Base-by-base conservation (phyloP, 805 yeast species). In the Barnettozyma vustinii region DNA sequence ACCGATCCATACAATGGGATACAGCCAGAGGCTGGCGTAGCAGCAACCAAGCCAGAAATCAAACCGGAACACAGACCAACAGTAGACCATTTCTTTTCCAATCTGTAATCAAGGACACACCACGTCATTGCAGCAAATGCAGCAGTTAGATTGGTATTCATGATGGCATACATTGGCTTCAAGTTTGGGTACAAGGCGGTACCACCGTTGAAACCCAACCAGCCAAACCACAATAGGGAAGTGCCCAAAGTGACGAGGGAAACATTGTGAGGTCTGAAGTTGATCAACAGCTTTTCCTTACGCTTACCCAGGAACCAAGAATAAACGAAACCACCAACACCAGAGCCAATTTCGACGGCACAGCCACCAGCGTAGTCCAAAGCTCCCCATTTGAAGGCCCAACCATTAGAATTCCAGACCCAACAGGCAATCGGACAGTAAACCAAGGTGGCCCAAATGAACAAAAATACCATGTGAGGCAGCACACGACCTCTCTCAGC, bases 311-410 rank as follows among this genome's bases (percentile, higher is more conserved):
- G 68, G 54, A 85, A 84, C 49, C 80, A 81, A n/a, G 90, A 81
- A 57, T 84, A 84, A 5, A 87, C 96, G 58, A 92, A 83, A 1
- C 96, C 97, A 33, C 89, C 86, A 21, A 90, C 85, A 52, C 98
- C 98, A 21, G 95, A 83, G 27, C 87, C 76, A 49, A 94, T 88
- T 66, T 92, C 98, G 25, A 92, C 97, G 1, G 97, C 96, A 0
- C 97, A 97, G 45, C 97, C 97, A 27, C 99, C 99, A 21, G 99
- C 99, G 66, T 87, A 92, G 65, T 92, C 99, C 45, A 92, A 73
- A 1, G 84, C 98, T 6, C 96, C 97, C 82, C 96, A 92, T 57
- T 81, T 74, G 56, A 76, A 76, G 35, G 96, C 96, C 98, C 98
- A 92, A 37, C 99, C 98, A 42, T 83, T 83, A 1, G 87, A 63